Base-by-base conservation (phyloP, 2,329 filamentous ascomycete species). In the Aspergillus carbonarius region DNA sequence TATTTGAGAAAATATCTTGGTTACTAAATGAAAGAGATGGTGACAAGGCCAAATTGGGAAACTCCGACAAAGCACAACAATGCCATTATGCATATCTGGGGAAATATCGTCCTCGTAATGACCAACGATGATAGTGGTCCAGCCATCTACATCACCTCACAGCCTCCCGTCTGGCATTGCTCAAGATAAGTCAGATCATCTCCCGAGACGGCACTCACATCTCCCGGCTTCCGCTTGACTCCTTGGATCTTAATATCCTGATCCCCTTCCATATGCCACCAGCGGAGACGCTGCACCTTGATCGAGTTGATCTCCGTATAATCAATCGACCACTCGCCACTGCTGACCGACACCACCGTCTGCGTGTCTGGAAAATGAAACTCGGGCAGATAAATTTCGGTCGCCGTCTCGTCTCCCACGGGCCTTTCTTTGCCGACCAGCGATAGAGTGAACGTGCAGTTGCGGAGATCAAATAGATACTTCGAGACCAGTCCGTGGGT, bases 231-330 rank as follows among this genome's bases (percentile, higher is more conserved):
- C 67, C 88, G 84, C 67, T 89, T 86, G 18, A 91, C 78, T 0
- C 95, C 95, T 18, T 84, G 87, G 8, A 97, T 82, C 61, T 84
- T 89, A 55, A 99, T 81, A 49, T 79, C 87, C 76, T 98, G 93
- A 65, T 92, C 86, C 2, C 93, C 95, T 57, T 89, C 88, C 1
- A 85, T 86, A 76, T 99, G 93, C 93, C 93, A 97, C 95, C 95
- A 99, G 66, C 85, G 86, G 63, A 99, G 77, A 63, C 84, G 84
- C 78, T 97, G 93, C 60, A 92, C 80, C 65, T 86, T 79, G 5
- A 85, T 86, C 0, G 85, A 86, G 61, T 90, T 85, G 8, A 86
- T 83, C 57, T 92, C 89, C 60, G 92, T 88, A 5, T 81, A 83
- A 65, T 86, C 87, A 60, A 98, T 91, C 66, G 89, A 87, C 93